Percentiles rank a stretch among this genome's conserved stretches.
Conservation (phyloP, 2,329 filamentous ascomycete species). For the Chrysosporium queenslandicum region DNA sequence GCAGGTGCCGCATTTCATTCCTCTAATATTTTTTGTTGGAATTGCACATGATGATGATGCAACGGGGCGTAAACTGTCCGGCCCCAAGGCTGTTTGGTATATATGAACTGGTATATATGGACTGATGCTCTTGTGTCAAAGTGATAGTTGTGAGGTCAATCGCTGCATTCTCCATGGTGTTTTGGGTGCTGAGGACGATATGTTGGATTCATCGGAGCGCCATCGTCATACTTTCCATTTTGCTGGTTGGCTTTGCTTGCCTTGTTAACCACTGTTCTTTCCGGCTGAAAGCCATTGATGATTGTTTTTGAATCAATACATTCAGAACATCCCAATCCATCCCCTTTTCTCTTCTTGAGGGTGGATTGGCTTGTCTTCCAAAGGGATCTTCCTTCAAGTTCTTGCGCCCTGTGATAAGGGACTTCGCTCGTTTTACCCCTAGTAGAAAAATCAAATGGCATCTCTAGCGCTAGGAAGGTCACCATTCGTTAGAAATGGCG, state of each 20-base stretch:
- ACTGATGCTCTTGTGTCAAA: background rate
- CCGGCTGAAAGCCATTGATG: background rate
- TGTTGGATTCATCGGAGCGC: background rate
- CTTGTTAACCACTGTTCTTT: background rate
- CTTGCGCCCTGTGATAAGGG: background rate
- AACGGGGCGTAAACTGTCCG: too few relatives aligned
- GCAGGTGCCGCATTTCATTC: background rate
- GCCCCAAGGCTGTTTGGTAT: too few relatives aligned
- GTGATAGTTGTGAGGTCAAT: background rate
- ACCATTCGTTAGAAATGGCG: background rate
- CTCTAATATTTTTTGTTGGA: background rate
- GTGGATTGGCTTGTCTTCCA: background rate
- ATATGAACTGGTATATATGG: background rate
- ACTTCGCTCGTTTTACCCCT: constrained; percentile 7
- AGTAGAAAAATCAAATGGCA: constrained; percentile 3
- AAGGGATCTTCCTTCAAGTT: background rate
- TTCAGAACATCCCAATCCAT: background rate
- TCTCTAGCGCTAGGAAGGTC: background rate
- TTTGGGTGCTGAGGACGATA: background rate
- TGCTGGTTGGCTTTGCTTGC: background rate
- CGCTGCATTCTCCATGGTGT: constrained; percentile 2
- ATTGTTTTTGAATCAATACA: background rate
- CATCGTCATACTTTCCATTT: constrained; percentile 3
- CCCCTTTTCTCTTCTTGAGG: background rate
- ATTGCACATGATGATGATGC: background rate